phyloP scores from a whole-genome alignment of 2,329 filamentous ascomycete genomes.

The Cercospora citrullina region DNA sequence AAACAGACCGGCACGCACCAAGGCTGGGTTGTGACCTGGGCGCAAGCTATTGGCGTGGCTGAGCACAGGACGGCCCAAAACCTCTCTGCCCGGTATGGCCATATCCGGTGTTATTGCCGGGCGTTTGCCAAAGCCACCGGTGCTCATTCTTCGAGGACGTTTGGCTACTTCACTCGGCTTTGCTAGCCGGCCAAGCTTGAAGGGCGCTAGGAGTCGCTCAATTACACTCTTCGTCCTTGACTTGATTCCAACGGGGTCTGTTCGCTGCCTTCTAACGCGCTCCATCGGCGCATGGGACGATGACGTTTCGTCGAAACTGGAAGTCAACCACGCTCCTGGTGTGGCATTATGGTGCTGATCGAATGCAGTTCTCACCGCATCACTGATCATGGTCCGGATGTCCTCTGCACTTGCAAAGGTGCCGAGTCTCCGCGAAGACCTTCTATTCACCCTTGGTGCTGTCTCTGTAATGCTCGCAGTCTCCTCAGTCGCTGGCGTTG shows the following conservation, averaged over 20 bases:
- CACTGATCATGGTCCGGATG: not conserved
- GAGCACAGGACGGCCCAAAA: not conserved
- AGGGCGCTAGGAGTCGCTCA: not conserved
- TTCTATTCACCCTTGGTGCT: not conserved
- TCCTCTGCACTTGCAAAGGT: not conserved
- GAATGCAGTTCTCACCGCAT: not conserved
- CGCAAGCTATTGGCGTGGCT: constrained; percentile 13
- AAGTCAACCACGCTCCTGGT: not conserved
- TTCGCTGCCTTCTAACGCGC: not conserved
- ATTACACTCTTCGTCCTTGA: constrained; percentile 6
- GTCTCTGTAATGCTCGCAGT: not conserved
- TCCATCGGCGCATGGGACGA: not conserved
- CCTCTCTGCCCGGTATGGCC: not conserved
- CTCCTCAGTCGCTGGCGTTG: not conserved
- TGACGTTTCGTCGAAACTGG: not conserved
- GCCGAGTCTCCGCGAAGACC: not conserved
- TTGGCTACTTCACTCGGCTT: not conserved
- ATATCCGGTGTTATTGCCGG: not conserved
- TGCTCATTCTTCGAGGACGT: constrained; percentile 11
- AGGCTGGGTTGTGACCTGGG: constrained; percentile 7
- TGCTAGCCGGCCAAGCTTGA: constrained; percentile 3
- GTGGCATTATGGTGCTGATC: not conserved
- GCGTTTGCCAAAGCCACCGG: not conserved
- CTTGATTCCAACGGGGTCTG: not conserved
- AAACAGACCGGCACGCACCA: not conserved